Base-by-base conservation (phyloP, 345 rosid species). In the Syzygium oleosum region DNA sequence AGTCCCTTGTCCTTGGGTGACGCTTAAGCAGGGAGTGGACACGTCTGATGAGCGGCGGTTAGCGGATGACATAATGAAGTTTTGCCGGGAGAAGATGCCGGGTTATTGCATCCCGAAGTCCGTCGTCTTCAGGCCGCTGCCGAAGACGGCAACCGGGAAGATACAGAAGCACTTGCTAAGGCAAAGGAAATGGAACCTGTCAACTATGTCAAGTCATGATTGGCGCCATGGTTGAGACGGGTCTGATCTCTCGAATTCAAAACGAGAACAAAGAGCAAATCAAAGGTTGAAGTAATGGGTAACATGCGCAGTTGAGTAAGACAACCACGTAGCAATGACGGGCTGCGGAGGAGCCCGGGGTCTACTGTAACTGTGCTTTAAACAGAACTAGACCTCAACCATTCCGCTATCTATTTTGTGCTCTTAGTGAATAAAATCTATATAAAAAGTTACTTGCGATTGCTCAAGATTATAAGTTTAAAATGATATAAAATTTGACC, bases 1-100 rank as follows among this genome's bases (percentile, higher is more conserved):
- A 88, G 87, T 63, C 56, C 89, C 89, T 4, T 85, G 87, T 38
- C 87, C 89, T 2, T 88, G 85, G 77, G 41, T 85, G 77, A 85
- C 84, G 77, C 85, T 88, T n/a, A 85, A 85, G 87, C 80, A 78
- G 56, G 78, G 21, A 31, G 43, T 31, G 78, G 78, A 65, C 1
- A 10, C 23, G 78, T 65, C 78, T 12, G 23, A 65, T 21, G 78
- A 65, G 78, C 43, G 23, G 43, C 43, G 12, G 43, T 31, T 65
- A 8, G 78, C 43, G 78, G 41, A 31, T 1, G 78, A 16, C 22
- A 65, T 65, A 31, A 65, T 16, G 78, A 65, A 65, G 78, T 65
- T 31, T 4, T 31, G 23, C 78, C 78, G 23, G 78, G 78, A 31
- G 43, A 65, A 31, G 78, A 65, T 65, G 78, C 78, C 78, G 6